Evolutionary conservation across 1,284 basidiomycete species (phyloP).

Genomic region (Tylopilus sp.): DNA sequence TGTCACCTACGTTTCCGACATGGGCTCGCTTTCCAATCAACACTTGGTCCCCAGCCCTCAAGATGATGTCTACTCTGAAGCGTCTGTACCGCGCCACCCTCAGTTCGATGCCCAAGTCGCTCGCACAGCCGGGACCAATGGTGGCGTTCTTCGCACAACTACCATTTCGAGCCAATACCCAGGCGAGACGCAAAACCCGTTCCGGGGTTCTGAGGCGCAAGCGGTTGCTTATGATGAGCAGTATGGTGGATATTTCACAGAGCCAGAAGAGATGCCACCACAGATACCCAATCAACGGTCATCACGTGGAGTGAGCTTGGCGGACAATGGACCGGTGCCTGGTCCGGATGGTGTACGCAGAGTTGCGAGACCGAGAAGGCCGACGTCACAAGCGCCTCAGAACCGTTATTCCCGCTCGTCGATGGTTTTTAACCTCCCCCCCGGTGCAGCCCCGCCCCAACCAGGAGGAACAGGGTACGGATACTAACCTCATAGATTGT

Average conservation of each 20-base stretch:
- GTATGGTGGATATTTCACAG: conserved; percentile 33
- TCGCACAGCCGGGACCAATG: conserved; percentile 36
- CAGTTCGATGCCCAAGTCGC: conserved; percentile 44
- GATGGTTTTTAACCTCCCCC: conserved; percentile 52
- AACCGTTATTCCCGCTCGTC: conserved; percentile 71
- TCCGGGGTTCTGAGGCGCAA: conserved; percentile 40
- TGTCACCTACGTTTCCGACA: conserved; percentile 46
- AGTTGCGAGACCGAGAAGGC: conserved; percentile 57
- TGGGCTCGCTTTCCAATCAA: conserved; percentile 55
- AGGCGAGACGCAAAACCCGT: conserved; percentile 54
- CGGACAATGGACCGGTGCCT: conserved; percentile 77
- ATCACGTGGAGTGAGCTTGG: conserved; percentile 66
- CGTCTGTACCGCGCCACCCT: conserved; percentile 24
- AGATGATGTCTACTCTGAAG: conserved; percentile 41
- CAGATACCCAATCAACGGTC: conserved; percentile 27
- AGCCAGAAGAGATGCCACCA: conserved; percentile 38
- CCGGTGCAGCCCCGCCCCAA: conserved; percentile 71
- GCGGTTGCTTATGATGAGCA: conserved; percentile 38
- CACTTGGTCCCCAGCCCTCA: conserved; percentile 54
- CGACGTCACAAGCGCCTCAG: conserved; percentile 59
- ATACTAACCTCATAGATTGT: conserved; percentile 9
- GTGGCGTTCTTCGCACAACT: conserved; percentile 41
- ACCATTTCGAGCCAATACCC: conserved; percentile 40
- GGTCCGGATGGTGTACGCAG: conserved; percentile 71
- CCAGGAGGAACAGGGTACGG: conserved; percentile 33